These are phyloP conservation scores for Millerozyma miso DNA, from an alignment of 805 yeast genomes.

Conservation along the genomic window DNA sequence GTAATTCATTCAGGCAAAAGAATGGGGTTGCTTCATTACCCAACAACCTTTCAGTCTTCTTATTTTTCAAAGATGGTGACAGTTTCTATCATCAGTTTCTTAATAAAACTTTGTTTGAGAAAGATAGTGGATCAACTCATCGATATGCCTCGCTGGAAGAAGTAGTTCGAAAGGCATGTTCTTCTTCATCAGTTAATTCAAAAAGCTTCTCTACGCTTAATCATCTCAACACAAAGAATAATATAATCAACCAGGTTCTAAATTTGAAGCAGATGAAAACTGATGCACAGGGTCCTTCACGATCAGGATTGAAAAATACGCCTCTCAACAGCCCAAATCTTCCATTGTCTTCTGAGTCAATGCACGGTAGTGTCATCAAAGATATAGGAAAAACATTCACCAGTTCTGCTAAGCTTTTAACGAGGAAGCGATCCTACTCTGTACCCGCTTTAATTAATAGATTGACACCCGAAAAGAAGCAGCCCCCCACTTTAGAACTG, in stretches of 20 bases:
- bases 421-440: constrained; percentile 1
- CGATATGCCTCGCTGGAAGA: too few relatives aligned
- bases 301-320: neutral
- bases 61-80: constrained; percentile 55
- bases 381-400: constrained; percentile 16
- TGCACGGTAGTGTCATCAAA: constrained; percentile 1
- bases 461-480: neutral
- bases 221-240: constrained; percentile 5
- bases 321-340: neutral
- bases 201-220: constrained; percentile 14
- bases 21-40: neutral
- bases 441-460: neutral
- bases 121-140: too few relatives aligned
- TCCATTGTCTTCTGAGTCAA: neutral
- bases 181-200: neutral
- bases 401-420: constrained; percentile 13
- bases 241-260: constrained; percentile 12
- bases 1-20: neutral
- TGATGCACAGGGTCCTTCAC: neutral
- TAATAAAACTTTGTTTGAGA: neutral
- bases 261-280: neutral
- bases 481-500: constrained; percentile 1
- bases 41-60: constrained; percentile 52
- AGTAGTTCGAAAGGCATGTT: too few relatives aligned
- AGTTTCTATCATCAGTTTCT: constrained; percentile 39